Conservation (phyloP, 306 rosid species). For the Cucumis hystrix region DNA sequence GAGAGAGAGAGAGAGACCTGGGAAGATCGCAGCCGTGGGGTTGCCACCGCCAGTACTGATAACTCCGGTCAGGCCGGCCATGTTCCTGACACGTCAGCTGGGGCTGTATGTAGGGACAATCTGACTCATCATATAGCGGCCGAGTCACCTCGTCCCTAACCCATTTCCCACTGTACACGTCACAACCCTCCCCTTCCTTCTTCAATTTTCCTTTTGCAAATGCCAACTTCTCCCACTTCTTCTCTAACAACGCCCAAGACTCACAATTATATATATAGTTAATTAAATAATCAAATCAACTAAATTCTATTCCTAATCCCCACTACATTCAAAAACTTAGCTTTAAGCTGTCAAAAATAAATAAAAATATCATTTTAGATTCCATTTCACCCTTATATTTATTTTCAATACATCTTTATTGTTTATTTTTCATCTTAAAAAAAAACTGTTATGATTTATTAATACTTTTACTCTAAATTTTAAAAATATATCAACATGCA, state of each 20-base stretch:
- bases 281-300: not conserved
- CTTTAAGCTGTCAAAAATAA: too few species aligned
- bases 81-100: slow-evolving; percentile 81
- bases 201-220: slow-evolving; percentile 39
- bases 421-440: too few species aligned
- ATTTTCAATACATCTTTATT: too few species aligned
- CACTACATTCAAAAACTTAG: not conserved
- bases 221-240: slow-evolving; percentile 32
- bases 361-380: too few species aligned
- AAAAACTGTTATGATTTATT: too few species aligned
- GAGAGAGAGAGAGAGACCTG: slow-evolving; percentile 22
- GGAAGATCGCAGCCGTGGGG: slow-evolving; percentile 83
- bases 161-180: slow-evolving; percentile 73
- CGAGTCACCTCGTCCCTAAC: slow-evolving; percentile 55
- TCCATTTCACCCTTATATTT: too few species aligned
- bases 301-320: not conserved
- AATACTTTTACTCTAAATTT: too few species aligned
- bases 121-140: slow-evolving; percentile 77
- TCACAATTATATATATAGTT: not conserved
- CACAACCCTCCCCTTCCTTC: slow-evolving; percentile 53
- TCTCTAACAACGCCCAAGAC: slow-evolving; percentile 18
- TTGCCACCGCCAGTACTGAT: slow-evolving; percentile 82
- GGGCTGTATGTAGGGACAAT: slow-evolving; percentile 94
- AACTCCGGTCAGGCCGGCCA: slow-evolving; percentile 70
- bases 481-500: too few species aligned